These are phyloP conservation scores for Rubus idaeus DNA, from an alignment of 306 rosid genomes.

Conservation along the genomic window DNA sequence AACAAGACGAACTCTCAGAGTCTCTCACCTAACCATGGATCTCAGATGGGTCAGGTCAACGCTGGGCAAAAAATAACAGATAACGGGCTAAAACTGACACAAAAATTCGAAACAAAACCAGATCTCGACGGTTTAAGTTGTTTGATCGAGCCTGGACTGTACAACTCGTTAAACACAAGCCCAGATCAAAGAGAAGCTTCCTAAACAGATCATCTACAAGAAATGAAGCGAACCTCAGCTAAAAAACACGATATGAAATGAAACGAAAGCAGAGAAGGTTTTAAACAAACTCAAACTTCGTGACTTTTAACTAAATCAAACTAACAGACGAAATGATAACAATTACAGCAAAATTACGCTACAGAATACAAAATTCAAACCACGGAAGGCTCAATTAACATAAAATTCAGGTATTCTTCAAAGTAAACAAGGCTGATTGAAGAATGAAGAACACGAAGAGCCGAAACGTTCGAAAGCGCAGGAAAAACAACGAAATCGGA, in stretches of 20 bases:
- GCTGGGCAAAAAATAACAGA: constrained; percentile 1
- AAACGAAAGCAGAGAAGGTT: not conserved
- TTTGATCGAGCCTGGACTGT: constrained; percentile 26
- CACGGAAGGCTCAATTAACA: not conserved
- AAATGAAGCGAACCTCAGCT: not conserved
- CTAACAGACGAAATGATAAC: not conserved
- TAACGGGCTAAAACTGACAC: constrained; percentile 15
- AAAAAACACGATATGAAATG: not conserved
- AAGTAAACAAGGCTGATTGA: too few relatives aligned
- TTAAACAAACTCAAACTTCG: constrained; percentile 2
- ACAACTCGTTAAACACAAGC: constrained; percentile 10
- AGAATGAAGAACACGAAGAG: too few relatives aligned
- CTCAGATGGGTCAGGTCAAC: constrained; percentile 34
- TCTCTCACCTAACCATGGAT: constrained; percentile 15
- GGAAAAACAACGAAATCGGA: not conserved
- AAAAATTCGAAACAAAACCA: not conserved
- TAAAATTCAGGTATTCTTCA: not conserved
- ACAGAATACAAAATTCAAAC: not conserved
- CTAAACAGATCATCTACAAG: not conserved
- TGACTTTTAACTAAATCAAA: not conserved
- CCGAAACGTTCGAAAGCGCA: not conserved
- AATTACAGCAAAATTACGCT: not conserved
- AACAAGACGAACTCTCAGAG: constrained; percentile 19
- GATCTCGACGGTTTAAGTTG: constrained; percentile 18
- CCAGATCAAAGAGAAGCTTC: constrained; percentile 32